Evolutionary conservation across 2,329 filamentous ascomycete genomes (phyloP).

Genomic region (Podosphaera fusca): DNA sequence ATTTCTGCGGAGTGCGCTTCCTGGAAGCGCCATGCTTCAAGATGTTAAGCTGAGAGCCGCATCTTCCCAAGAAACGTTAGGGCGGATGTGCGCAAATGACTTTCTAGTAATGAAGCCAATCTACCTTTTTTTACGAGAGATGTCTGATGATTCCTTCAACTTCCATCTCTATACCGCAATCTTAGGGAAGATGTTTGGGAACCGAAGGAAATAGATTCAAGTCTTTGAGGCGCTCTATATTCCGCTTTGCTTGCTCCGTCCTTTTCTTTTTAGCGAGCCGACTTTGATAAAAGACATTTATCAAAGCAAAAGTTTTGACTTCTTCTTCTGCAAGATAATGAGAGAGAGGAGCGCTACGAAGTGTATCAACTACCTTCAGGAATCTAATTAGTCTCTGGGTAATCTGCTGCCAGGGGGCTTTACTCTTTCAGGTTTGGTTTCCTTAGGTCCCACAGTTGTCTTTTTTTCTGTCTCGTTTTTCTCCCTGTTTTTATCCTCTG

Average conservation of each 20-base stretch:
- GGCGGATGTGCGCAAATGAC: too few species aligned
- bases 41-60: too few species aligned
- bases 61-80: too few species aligned
- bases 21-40: too few species aligned
- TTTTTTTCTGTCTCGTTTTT: not conserved
- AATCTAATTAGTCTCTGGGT: not conserved
- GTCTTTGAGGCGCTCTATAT: constrained; percentile 57
- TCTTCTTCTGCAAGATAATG: constrained; percentile 29
- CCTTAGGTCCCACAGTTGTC: not conserved
- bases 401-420: not conserved
- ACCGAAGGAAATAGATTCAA: constrained; percentile 69
- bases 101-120: too few species aligned
- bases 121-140: too few species aligned
- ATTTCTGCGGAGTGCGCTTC: too few species aligned
- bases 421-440: not conserved
- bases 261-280: constrained; percentile 57
- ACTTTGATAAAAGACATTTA: constrained; percentile 75
- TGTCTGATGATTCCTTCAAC: too few species aligned
- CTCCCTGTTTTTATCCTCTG: not conserved
- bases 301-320: constrained; percentile 61
- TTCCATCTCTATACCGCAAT: not conserved
- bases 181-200: constrained; percentile 33
- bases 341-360: constrained; percentile 2
- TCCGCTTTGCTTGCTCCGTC: constrained; percentile 56
- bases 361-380: not conserved